phyloP scores from a whole-genome alignment of 805 yeast genomes.

The Tetrapisispora iriomotensis region DNA sequence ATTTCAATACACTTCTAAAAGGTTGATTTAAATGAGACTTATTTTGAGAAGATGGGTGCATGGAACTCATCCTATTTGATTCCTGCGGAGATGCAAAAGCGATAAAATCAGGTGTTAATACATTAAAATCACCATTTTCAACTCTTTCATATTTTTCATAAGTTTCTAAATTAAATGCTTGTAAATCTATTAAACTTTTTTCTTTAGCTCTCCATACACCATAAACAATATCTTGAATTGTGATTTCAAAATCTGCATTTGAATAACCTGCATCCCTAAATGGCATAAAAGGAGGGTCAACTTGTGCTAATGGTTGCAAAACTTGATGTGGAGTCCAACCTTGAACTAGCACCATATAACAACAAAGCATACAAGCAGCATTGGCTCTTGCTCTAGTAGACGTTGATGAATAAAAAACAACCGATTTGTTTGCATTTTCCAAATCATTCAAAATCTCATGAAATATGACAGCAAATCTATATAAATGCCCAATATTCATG shows the following conservation, averaged over 20 bases:
- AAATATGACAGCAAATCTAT: slow-evolving; percentile 87
- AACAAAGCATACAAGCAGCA: slow-evolving; percentile 87
- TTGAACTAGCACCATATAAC: slow-evolving; percentile 91
- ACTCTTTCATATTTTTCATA: slow-evolving; percentile 92
- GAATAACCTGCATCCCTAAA: slow-evolving; percentile 98
- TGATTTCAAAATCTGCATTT: slow-evolving; percentile 84
- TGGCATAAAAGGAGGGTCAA: slow-evolving; percentile 86
- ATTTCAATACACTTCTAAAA: slow-evolving; percentile 70
- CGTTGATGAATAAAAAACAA: slow-evolving; percentile 80
- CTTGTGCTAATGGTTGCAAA: slow-evolving; percentile 84
- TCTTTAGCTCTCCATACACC: slow-evolving; percentile 98
- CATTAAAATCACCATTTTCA: slow-evolving; percentile 94
- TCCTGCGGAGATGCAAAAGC: slow-evolving; percentile 97
- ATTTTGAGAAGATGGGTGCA: slow-evolving; percentile 10
- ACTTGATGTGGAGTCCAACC: slow-evolving; percentile 99
- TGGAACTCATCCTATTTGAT: slow-evolving; percentile 29
- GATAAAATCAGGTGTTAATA: slow-evolving; percentile 82
- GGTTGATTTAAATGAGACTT: slow-evolving; percentile 49
- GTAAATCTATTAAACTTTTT: slow-evolving; percentile 76
- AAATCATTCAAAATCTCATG: slow-evolving; percentile 87
- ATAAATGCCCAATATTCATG: slow-evolving; percentile 81
- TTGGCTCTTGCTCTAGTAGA: slow-evolving; percentile 78
- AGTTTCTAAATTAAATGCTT: slow-evolving; percentile 68
- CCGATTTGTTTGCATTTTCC: slow-evolving; percentile 74
- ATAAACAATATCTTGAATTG: slow-evolving; percentile 90